Evolutionary conservation across 2,329 filamentous ascomycete species (phyloP).

Genomic region (Trichoderma sp.): DNA sequence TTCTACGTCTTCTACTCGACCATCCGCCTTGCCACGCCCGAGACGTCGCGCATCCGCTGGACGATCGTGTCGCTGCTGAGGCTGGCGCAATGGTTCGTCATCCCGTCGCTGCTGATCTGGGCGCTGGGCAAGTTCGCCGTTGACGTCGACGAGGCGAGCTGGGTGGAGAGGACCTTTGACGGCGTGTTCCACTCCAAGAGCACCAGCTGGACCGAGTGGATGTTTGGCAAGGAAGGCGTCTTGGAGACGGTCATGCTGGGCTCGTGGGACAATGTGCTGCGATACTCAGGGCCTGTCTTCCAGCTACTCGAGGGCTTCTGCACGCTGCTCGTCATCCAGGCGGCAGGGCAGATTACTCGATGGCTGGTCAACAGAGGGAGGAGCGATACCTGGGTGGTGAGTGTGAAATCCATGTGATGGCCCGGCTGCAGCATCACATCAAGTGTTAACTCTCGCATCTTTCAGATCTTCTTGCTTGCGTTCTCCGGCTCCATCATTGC

Average conservation of each 20-base stretch:
- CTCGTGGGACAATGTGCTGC: constrained; percentile 81
- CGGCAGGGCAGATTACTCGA: constrained; percentile 86
- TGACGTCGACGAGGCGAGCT: constrained; percentile 83
- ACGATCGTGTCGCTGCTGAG: constrained; percentile 66
- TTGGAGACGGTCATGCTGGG: constrained; percentile 78
- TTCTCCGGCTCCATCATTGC: constrained; percentile 89
- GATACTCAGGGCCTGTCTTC: constrained; percentile 91
- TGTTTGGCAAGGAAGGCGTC: constrained; percentile 82
- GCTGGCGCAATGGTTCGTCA: constrained; percentile 78
- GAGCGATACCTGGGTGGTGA: constrained; percentile 94
- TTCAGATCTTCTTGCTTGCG: constrained; percentile 79
- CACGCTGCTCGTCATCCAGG: constrained; percentile 92
- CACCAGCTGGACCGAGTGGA: constrained; percentile 73
- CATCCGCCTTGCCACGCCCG: constrained; percentile 77
- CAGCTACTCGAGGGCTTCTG: constrained; percentile 96
- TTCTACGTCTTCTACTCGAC: constrained; percentile 90
- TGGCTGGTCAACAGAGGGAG: constrained; percentile 92
- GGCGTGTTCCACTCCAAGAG: constrained; percentile 60
- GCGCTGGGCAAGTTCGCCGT: constrained; percentile 92
- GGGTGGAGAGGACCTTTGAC: constrained; percentile 77
- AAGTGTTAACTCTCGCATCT: background rate
- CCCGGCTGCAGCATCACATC: background rate
- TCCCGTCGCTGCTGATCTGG: constrained; percentile 89
- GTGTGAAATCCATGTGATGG: constrained; percentile 33
- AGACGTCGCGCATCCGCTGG: constrained; percentile 70